Evolutionary conservation across 2,329 filamentous ascomycete species (phyloP), one percentile per base, ranked within the genome.

Genomic region (Myotisia sp.): DNA sequence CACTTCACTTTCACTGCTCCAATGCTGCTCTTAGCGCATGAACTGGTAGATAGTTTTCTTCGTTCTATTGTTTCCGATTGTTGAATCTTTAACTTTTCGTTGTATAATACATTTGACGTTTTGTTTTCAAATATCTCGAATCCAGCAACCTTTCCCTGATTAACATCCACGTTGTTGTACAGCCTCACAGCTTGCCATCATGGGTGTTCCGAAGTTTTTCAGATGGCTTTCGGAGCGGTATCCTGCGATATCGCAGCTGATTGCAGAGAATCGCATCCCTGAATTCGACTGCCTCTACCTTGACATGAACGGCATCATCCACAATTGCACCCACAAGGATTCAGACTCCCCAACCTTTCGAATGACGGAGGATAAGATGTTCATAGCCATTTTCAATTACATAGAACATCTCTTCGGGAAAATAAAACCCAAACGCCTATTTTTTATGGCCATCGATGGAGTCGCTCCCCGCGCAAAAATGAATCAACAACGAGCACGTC

Each of bases 211-310:
- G 55, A 93, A 93, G 56, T 93, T 93, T 68, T 93, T 93, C 67
- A 74, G 90, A 72, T 98, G 92, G 90, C 80, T 98, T 70, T 94
- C 86, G 40, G 92, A 98, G 73, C 79, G 92, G 49, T 98, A 98
- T 72, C 90, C 90, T 37, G 77, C 90, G 42, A 98, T 98, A 58
- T 98, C 90, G 34, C 87, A 95, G 68, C 70, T 98, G 50, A 98
- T 98, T 54, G 85, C 87, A 36, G 90, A 98, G 66, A 98, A 94
- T 60, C 80, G 90, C 50, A 98, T 98, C 59, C 90, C 90, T 44
- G 92, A 98, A 61, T 98, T 98, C 62, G 90, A 98, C 61, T 90
- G 83, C 60, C 75, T 98, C 42, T 98, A 98, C 46, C 52, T 63
- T 27, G 62, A 65, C 53, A 98, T 98, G 90, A 98, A 98, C 61